phyloP scores from a whole-genome alignment of 2,329 filamentous ascomycete genomes.

The Aspergillus quadrilineatus region DNA sequence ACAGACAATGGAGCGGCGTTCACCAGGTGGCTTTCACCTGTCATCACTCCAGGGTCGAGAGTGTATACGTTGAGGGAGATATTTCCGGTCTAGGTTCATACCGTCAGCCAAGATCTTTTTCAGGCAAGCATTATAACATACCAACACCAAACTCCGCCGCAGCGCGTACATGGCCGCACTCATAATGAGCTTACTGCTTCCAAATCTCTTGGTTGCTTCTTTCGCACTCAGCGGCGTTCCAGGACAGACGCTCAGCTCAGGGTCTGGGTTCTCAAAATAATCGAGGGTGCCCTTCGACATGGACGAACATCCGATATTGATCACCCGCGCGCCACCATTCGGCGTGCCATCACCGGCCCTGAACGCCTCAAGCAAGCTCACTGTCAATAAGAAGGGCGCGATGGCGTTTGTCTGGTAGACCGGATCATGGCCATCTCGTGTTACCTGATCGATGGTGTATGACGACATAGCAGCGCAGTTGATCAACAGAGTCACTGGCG shows the following conservation, averaged over 20 bases:
- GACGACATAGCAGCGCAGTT: constrained; percentile 36
- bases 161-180: constrained; percentile 38
- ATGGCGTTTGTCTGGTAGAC: constrained; percentile 41
- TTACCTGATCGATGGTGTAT: constrained; percentile 33
- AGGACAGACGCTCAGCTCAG: constrained; percentile 17
- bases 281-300: constrained; percentile 32
- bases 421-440: constrained; percentile 35
- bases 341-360: constrained; percentile 32
- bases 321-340: constrained; percentile 35
- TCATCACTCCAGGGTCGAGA: constrained; percentile 34
- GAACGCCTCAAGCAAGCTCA: constrained; percentile 38
- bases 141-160: constrained; percentile 35
- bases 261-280: constrained; percentile 31
- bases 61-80: constrained; percentile 40
- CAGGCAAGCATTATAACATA: constrained; percentile 21
- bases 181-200: constrained; percentile 38
- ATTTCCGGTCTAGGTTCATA: constrained; percentile 27
- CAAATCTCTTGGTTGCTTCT: constrained; percentile 32
- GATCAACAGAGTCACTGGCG: constrained; percentile 34
- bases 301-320: constrained; percentile 37
- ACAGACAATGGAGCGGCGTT: constrained; percentile 29
- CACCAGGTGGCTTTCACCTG: constrained; percentile 27
- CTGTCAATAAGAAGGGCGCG: constrained; percentile 37
- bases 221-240: constrained; percentile 30
- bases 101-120: constrained; percentile 10